Base-by-base conservation (phyloP, 768 basidiomycete species). In the Calvatia gigantea region DNA sequence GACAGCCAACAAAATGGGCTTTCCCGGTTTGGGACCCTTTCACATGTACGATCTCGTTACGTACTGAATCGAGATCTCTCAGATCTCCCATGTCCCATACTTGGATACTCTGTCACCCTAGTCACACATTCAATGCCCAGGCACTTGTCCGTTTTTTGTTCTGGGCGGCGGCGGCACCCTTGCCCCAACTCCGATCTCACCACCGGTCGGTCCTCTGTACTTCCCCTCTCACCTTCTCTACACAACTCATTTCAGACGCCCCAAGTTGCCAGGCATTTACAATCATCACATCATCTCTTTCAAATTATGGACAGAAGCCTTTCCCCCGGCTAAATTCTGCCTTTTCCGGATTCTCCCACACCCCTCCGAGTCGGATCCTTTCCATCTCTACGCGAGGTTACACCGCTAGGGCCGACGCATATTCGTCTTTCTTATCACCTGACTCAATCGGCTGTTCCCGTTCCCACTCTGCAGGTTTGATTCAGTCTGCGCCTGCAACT, bases 361-460 rank as follows among this genome's bases (percentile, higher is more conserved):
- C 41, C 42, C 51, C 51, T 54, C 52, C 52, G 52, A 54, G 14
- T 54, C 52, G 52, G 52, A 54, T 35, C 11, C 50, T 17, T 51
- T 39, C n/a, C 50, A 11, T 41, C 38, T 21, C 52, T 54, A 54
- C 52, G 42, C 42, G 52, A 54, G 52, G 42, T 54, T 52, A 52
- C 51, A 39, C 51, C 51, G 51, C 51, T 42, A n/a, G n/a, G 19
- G 21, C 46, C 46, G 46, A 48, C 46, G 21, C 31, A 48, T 48
- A 19, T 52, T 33, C n/a, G 25, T 35, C 32, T 28, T 27, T 33
- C 8, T 17, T 21, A 44, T 45, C 52, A 54, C 32, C 52, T 54
- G 50, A 51, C 50, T 21, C 15, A 48, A 31, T 14, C 52, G 52
- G 52, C 44, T 28, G 25, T 27, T 23, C 19, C 52, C 52, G 32